Conservation (phyloP, 2,329 filamentous ascomycete species). For the Pezicula neosporulosa region DNA sequence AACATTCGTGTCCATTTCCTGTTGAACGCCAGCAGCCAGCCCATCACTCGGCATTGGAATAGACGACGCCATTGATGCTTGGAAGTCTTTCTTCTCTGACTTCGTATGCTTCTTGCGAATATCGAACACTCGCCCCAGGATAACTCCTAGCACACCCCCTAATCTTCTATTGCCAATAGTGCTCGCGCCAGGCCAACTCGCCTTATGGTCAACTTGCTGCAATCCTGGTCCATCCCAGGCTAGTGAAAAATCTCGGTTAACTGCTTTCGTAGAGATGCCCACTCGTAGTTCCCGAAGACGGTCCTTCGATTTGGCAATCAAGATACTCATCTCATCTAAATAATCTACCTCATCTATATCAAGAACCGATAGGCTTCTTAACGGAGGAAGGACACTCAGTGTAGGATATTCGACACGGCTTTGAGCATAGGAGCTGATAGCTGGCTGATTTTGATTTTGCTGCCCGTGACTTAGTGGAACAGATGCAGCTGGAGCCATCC, state of each 20-base stretch:
- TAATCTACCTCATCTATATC: conserved; percentile 83
- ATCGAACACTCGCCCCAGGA: conserved; percentile 66
- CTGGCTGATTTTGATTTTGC: conserved; percentile 16
- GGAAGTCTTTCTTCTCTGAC: conserved; percentile 18
- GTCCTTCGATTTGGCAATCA: conserved; percentile 68
- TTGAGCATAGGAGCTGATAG: background rate
- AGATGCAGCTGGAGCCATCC: conserved; percentile 26
- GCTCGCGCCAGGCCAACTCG: conserved; percentile 51
- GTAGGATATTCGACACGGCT: conserved; percentile 55
- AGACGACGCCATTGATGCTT: conserved; percentile 10
- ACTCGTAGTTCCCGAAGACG: conserved; percentile 69
- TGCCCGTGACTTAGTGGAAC: conserved; percentile 18
- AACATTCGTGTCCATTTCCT: background rate
- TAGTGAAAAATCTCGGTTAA: conserved; percentile 49
- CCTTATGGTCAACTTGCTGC: conserved; percentile 59
- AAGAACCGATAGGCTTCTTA: conserved; percentile 73
- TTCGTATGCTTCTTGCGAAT: conserved; percentile 34
- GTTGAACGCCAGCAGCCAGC: background rate
- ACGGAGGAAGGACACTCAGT: conserved; percentile 71
- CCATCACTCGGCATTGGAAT: conserved; percentile 9
- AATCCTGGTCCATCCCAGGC: conserved; percentile 61
- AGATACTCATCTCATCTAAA: conserved; percentile 75
- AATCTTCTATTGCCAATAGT: conserved; percentile 59
- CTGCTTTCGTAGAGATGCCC: conserved; percentile 57
- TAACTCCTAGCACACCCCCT: conserved; percentile 65